These are phyloP conservation scores for Termitomyces sp. DNA, from an alignment of 768 basidiomycete species.

Conservation along the genomic window DNA sequence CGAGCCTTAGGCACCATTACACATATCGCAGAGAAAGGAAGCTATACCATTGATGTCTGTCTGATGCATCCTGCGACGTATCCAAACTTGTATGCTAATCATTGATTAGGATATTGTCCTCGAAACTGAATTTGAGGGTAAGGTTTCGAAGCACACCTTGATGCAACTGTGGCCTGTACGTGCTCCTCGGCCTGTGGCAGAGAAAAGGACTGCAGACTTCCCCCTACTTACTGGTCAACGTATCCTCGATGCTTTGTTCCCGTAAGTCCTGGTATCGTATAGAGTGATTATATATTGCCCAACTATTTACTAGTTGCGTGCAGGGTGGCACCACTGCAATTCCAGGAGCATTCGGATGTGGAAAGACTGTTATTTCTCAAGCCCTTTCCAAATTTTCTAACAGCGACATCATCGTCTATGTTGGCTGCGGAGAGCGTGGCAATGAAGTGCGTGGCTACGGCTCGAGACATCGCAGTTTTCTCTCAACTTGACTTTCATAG, in stretches of 20 bases:
- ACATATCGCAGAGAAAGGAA: slow-evolving; percentile 88
- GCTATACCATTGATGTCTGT: slow-evolving; percentile 84
- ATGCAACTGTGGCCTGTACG: slow-evolving; percentile 99
- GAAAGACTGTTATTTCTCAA: slow-evolving; percentile 98
- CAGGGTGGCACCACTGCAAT: slow-evolving; percentile 97
- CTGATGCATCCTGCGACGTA: neutral
- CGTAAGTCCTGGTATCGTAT: slow-evolving; percentile 41
- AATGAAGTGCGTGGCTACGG: slow-evolving; percentile 62
- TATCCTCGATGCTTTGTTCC: slow-evolving; percentile 94
- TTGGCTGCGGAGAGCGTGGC: slow-evolving; percentile 98
- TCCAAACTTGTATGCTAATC: neutral
- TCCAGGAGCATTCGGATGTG: slow-evolving; percentile 98
- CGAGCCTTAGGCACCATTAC: slow-evolving; percentile 94
- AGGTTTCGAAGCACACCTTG: slow-evolving; percentile 88
- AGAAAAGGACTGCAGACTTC: slow-evolving; percentile 90
- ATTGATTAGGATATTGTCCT: slow-evolving; percentile 76
- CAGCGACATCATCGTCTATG: slow-evolving; percentile 98
- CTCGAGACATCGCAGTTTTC: neutral
- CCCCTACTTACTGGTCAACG: slow-evolving; percentile 96
- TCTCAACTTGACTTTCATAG: slow-evolving; percentile 25
- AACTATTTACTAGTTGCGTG: slow-evolving; percentile 60
- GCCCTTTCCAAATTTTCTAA: slow-evolving; percentile 98
- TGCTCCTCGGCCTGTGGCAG: slow-evolving; percentile 91
- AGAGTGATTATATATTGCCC: neutral
- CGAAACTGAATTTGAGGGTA: slow-evolving; percentile 97